These are phyloP conservation scores for Salix purpurea DNA, from an alignment of 345 rosid genomes.

Conservation along the genomic window DNA sequence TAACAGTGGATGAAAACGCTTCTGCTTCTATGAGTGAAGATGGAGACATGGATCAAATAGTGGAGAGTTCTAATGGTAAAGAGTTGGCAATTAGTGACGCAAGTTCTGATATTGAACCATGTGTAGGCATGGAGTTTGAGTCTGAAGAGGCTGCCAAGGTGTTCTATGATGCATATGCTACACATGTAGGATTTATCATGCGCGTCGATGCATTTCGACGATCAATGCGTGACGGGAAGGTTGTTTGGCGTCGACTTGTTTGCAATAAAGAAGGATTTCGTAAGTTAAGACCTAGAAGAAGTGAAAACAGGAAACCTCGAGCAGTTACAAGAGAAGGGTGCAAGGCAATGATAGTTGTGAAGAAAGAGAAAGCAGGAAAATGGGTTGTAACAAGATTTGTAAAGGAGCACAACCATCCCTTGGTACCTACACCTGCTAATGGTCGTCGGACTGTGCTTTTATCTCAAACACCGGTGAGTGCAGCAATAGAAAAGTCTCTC, in stretches of 20 bases:
- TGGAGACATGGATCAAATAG: slow-evolving; percentile 15
- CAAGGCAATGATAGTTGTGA: slow-evolving; percentile 44
- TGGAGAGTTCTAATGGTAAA: slow-evolving; percentile 22
- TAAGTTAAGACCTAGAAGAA: slow-evolving; percentile 29
- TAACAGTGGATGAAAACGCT: too few relatives aligned
- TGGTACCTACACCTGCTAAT: slow-evolving; percentile 20
- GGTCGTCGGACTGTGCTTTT: slow-evolving; percentile 21
- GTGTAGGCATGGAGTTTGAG: slow-evolving; percentile 48
- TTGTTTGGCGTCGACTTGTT: slow-evolving; percentile 44
- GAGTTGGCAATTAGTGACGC: slow-evolving; percentile 13
- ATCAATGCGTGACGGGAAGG: slow-evolving; percentile 42
- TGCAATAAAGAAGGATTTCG: slow-evolving; percentile 54
- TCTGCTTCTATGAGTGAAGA: slow-evolving; percentile 15
- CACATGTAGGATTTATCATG: slow-evolving; percentile 37
- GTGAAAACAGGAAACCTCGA: slow-evolving; percentile 39
- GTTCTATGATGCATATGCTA: slow-evolving; percentile 47
- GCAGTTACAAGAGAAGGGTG: slow-evolving; percentile 50
- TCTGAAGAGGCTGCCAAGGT: slow-evolving; percentile 43
- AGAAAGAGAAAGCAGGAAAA: slow-evolving; percentile 39
- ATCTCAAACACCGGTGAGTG: slow-evolving; percentile 23
- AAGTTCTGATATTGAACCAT: slow-evolving; percentile 33
- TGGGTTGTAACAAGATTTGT: slow-evolving; percentile 40
- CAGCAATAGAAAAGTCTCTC: background rate
- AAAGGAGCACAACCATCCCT: slow-evolving; percentile 50
- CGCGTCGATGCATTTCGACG: slow-evolving; percentile 41